A percentile compares a stretch with the other conserved stretches of the same genome.
These are phyloP conservation scores for Leccinum boreale DNA, from an alignment of 768 basidiomycete species.

Conservation along the genomic window DNA sequence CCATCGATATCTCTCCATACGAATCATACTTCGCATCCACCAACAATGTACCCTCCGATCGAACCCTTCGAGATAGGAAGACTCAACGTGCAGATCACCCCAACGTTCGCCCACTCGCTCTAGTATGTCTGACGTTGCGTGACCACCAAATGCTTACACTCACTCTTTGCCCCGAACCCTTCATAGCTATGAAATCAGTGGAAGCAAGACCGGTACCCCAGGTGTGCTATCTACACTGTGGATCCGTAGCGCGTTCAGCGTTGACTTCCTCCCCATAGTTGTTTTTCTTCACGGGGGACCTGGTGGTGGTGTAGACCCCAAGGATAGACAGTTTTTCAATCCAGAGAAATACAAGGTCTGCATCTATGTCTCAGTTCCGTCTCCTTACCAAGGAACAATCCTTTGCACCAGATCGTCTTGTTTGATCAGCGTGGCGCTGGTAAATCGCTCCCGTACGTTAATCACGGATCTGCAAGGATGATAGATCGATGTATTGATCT, in stretches of 20 bases:
- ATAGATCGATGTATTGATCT: conserved; percentile 3
- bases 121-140: conserved; percentile 48
- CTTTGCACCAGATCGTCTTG: conserved; percentile 60
- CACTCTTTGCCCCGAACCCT: neutral
- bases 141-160: neutral
- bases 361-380: neutral
- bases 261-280: conserved; percentile 38
- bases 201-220: conserved; percentile 73
- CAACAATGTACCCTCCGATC: conserved; percentile 62
- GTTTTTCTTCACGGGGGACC: conserved; percentile 86
- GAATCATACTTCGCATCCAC: neutral
- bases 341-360: conserved; percentile 78
- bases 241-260: neutral
- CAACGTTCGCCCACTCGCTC: conserved; percentile 54
- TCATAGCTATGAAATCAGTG: conserved; percentile 74
- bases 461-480: neutral
- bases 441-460: conserved; percentile 74
- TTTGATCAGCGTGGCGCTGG: conserved; percentile 91
- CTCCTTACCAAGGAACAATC: conserved; percentile 5
- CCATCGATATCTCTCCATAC: conserved; percentile 17
- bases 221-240: conserved; percentile 38
- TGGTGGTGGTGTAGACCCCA: conserved; percentile 67
- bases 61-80: conserved; percentile 62
- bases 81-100: conserved; percentile 62
- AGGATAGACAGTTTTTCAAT: conserved; percentile 79